Base-by-base conservation (phyloP, 2,329 filamentous ascomycete genomes). In the Hawksworthiomyces lignivorus region DNA sequence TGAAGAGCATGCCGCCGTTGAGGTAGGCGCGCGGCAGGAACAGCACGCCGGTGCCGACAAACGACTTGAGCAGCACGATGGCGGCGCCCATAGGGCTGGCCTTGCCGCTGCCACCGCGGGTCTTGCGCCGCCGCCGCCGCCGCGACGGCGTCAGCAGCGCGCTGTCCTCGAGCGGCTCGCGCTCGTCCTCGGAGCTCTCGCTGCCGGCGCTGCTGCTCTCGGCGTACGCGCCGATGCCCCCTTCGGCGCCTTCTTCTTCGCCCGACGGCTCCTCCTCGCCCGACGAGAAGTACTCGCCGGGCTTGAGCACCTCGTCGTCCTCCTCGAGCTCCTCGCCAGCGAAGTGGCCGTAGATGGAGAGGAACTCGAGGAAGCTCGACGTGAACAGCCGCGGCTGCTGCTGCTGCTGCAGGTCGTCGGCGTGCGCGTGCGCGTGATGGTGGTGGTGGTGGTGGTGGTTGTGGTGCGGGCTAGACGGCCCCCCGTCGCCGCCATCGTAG, bases 1-100 rank as follows among this genome's bases (percentile, higher is more conserved):
- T 95, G 63, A 98, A 98, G 14, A 95, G 67, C 89, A 98, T 97
- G 45, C 92, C 92, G 41, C 92, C 92, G 55, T 95, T 98, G 50
- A 96, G 75, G 58, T 92, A 98, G 5, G 92, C 90, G 36, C 88
- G 81, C 1, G 90, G 90, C 26, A 97, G 68, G 67, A 97, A 97
- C 14, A 97, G 70, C 8, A 97, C 90, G 43, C 90, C 90, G 1
- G 92, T 98, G 17, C 94, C 92, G 36, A 98, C 92, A 58, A 98
- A 98, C 0, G 90, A 97, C 68, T 98, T 98, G 51, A 98, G 78
- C 31, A 98, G 71, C 41, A 98, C 73, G 52, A 96, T 63, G 10
- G 85, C 82, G 9, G 92, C 90, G 48, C 84, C 86, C 49, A 80
- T 81, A 4, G 85, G 80, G 37, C 78, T 84, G 53, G 87, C 89